These are phyloP conservation scores for Geotrichum aggregatum DNA, from an alignment of 1,139 yeast species.

Conservation along the genomic window DNA sequence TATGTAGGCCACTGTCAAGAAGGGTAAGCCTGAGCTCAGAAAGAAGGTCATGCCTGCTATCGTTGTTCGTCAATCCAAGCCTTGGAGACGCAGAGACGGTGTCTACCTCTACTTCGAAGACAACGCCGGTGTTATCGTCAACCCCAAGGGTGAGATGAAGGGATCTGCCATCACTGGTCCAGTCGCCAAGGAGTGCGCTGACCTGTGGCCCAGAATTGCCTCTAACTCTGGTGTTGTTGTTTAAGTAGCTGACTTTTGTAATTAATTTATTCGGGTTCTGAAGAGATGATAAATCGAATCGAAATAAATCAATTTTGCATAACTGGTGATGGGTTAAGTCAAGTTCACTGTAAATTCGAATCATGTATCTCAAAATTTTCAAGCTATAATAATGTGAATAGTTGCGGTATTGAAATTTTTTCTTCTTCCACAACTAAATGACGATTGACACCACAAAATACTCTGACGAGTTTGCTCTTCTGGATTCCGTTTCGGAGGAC, in stretches of 20 bases:
- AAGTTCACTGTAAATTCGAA: no score
- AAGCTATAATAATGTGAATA: neutral
- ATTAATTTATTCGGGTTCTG: constrained; percentile 16
- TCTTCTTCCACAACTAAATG: neutral
- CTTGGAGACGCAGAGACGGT: constrained; percentile 99
- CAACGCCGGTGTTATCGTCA: constrained; percentile 99
- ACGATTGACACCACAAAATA: neutral
- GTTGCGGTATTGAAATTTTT: neutral
- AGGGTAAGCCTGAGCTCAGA: constrained; percentile 99
- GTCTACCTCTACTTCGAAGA: constrained; percentile 99
- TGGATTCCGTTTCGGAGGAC: constrained; percentile 25
- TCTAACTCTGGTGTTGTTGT: constrained; percentile 99
- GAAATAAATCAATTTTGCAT: constrained; percentile 7
- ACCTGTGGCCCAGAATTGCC: constrained; percentile 99
- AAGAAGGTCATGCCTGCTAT: constrained; percentile 99
- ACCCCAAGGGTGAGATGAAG: constrained; percentile 99
- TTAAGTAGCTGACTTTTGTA: constrained; percentile 44
- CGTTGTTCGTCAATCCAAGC: constrained; percentile 98
- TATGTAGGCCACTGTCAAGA: constrained; percentile 86
- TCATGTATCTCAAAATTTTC: no score
- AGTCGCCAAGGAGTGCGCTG: constrained; percentile 99
- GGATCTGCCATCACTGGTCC: constrained; percentile 99
- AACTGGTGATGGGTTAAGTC: neutral
- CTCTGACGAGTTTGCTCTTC: constrained; percentile 4
- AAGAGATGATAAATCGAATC: constrained; percentile 1